Evolutionary conservation across 1,284 basidiomycete genomes (phyloP).

Genomic region (Rhodotorula sp.): DNA sequence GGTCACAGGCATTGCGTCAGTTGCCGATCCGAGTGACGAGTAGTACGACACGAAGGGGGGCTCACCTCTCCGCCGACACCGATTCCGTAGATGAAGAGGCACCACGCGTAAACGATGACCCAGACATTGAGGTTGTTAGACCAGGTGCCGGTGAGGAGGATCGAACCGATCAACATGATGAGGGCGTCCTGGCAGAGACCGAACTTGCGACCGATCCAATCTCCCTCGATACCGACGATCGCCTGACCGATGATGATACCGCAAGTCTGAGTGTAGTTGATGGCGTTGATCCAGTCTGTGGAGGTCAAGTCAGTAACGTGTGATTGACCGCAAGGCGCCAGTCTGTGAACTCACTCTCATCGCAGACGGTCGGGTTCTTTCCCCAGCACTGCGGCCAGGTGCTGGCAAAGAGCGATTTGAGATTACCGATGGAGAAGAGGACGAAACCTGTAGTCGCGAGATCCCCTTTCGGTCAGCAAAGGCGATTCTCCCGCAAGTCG

Average conservation of each 20-base stretch:
- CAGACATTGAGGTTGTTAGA: slow-evolving; percentile 55
- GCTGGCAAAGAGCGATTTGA: slow-evolving; percentile 53
- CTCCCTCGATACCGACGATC: slow-evolving; percentile 57
- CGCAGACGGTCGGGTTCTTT: slow-evolving; percentile 51
- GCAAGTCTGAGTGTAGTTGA: slow-evolving; percentile 53
- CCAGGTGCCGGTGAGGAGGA: slow-evolving; percentile 59
- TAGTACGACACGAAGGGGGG: too few species aligned
- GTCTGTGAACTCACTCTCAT: slow-evolving; percentile 45
- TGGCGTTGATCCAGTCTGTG: slow-evolving; percentile 23
- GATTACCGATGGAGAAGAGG: slow-evolving; percentile 58
- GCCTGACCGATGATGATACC: slow-evolving; percentile 58
- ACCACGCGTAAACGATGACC: slow-evolving; percentile 57
- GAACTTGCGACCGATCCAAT: slow-evolving; percentile 57
- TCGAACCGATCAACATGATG: slow-evolving; percentile 53
- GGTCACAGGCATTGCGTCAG: too few species aligned
- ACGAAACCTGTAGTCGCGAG: slow-evolving; percentile 52
- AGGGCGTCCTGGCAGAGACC: slow-evolving; percentile 54
- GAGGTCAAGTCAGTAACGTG: too few species aligned
- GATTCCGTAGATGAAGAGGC: slow-evolving; percentile 56
- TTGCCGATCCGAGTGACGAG: not conserved
- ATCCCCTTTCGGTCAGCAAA: not conserved
- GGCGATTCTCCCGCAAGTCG: too few species aligned
- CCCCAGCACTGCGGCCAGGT: slow-evolving; percentile 57
- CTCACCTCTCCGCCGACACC: slow-evolving; percentile 37
- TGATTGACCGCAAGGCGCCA: not conserved